These are phyloP conservation scores for Coemansia sp. DNA, from an alignment of 192 early-diverging fungal species.

Conservation along the genomic window DNA sequence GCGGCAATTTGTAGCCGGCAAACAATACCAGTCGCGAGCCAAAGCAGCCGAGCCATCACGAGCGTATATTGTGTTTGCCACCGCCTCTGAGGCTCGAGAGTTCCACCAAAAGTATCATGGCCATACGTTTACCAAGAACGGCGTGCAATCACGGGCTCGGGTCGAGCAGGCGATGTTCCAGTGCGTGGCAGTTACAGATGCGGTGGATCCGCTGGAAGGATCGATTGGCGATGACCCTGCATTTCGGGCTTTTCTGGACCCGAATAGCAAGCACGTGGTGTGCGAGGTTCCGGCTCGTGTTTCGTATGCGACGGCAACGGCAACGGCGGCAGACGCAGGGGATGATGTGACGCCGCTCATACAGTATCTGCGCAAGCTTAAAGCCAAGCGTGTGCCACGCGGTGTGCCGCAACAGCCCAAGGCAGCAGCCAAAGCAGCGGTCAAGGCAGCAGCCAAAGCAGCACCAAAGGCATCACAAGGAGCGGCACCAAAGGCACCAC, in stretches of 20 bases:
- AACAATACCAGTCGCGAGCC: constrained; percentile 29
- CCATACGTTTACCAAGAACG: constrained; percentile 39
- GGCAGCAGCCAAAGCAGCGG: not conserved
- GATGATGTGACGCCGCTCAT: constrained; percentile 31
- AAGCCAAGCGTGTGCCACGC: constrained; percentile 4
- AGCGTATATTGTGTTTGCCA: constrained; percentile 45
- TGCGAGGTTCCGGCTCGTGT: constrained; percentile 3
- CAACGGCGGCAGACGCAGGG: constrained; percentile 1
- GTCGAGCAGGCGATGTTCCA: constrained; percentile 43
- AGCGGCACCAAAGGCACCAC: not conserved
- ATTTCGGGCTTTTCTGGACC: constrained; percentile 34
- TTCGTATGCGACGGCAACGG: constrained; percentile 33
- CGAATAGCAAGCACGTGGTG: too few species aligned
- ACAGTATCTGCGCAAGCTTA: constrained; percentile 35
- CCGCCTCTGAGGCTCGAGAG: constrained; percentile 26
- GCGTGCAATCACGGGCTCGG: constrained; percentile 11
- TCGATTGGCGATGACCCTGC: constrained; percentile 33
- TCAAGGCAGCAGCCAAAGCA: not conserved
- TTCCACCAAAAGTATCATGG: constrained; percentile 42
- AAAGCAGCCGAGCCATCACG: constrained; percentile 33
- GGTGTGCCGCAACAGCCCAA: not conserved
- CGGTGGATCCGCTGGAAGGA: constrained; percentile 17
- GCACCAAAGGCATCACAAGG: not conserved
- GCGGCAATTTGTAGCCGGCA: constrained; percentile 36
- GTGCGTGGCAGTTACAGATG: constrained; percentile 9